Evolutionary conservation across 2,329 filamentous ascomycete genomes (phyloP), one percentile per base, ranked within the genome.

Genomic region (Sclerotinia spermophila): DNA sequence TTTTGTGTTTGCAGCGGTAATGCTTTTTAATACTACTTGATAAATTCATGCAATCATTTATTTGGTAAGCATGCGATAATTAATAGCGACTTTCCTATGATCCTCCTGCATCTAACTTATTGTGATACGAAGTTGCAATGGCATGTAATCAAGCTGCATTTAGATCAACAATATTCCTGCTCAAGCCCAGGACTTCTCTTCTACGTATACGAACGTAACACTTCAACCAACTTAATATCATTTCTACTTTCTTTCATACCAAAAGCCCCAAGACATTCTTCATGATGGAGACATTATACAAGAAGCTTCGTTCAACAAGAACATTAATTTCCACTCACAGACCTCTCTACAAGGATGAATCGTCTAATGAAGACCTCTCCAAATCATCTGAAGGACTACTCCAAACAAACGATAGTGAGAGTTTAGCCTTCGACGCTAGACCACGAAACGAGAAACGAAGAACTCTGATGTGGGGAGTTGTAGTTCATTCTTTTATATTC

Each of bases 401-500:
- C n/a, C 42, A 64, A 33, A 35, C 44, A 6, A 64, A 51, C 24
- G 44, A 64, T 3, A 27, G 51, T 33, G 30, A 27, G 24, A 45
- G 21, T 21, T 35, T n/a, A 15, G 44, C 51, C 4, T 64, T 24
- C 21, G 61, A 64, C 35, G 19, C 33, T 21, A 35, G 21, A 48
- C 27, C 30, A 51, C 61, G 33, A 21, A 64, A 35, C 17, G 17
- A 24, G 33, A 64, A 45, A 30, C 30, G 30, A 24, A 27, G 42
- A 13, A 48, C 10, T 35, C n/a, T 45, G 17, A 30, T 30, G 17
- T 38, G 38, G 30, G 61, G n/a, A 53, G 42, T 48, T 38, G 33
- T 67, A 21, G 13, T 44, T 17, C 65, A 67, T 42, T 67, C 51
- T 44, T 24, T 67, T 27, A 58, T 67, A 56, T 67, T 67, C 35